Percentiles rank a stretch among this genome's conserved stretches.
These are phyloP conservation scores for Discostella pseudostelligera DNA, from an alignment of 108 stramenopile species.

Conservation along the genomic window DNA sequence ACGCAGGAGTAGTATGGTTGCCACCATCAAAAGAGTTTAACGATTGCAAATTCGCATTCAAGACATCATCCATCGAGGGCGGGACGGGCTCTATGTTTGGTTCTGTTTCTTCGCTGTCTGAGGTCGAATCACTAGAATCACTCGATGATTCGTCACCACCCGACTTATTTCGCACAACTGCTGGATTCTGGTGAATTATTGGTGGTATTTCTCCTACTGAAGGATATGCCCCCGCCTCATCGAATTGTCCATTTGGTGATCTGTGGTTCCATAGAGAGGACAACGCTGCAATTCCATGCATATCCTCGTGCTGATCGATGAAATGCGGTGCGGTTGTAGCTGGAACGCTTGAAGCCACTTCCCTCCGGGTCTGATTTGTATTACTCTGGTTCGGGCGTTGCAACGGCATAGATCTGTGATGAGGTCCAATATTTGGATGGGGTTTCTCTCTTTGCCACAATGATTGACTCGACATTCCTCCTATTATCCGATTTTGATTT, in stretches of 20 bases:
- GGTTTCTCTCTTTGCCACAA: too few species aligned
- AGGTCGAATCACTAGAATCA: conserved; percentile 2
- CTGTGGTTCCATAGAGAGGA: neutral
- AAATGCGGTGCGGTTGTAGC: neutral
- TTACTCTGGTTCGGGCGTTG: neutral
- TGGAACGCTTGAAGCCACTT: neutral
- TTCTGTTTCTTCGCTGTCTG: neutral
- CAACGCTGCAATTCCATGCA: neutral
- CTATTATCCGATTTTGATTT: too few species aligned
- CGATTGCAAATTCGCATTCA: neutral
- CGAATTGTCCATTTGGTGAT: too few species aligned
- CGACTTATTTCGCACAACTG: neutral
- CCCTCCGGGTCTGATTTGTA: neutral
- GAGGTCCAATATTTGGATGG: too few species aligned
- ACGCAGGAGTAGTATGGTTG: neutral
- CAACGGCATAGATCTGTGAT: too few species aligned
- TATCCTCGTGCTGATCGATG: too few species aligned
- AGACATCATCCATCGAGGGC: neutral
- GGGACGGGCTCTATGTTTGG: neutral
- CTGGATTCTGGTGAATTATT: neutral
- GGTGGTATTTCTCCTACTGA: neutral
- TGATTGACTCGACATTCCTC: neutral
- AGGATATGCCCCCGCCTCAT: neutral
- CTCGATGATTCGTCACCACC: neutral
- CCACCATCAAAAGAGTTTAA: neutral